Percentiles rank a stretch among this genome's conserved stretches.
These are phyloP conservation scores for Neckera pumila DNA, from an alignment of 225 moss, liverwort and hornwort species.

Conservation along the genomic window DNA sequence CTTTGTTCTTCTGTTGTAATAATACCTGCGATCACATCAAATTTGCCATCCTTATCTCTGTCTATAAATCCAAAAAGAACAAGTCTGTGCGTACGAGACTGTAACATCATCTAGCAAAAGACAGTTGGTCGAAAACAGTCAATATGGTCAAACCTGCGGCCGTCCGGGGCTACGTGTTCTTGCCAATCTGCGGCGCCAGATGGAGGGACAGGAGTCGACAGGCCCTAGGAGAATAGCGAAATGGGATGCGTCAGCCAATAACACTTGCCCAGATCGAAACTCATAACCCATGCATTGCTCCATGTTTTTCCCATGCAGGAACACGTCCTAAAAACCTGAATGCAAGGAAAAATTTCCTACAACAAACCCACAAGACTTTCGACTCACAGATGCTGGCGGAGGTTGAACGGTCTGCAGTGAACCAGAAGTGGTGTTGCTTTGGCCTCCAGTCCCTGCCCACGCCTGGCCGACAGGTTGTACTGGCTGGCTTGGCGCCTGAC, in stretches of 20 bases:
- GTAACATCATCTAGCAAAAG: background rate
- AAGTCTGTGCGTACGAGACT: background rate
- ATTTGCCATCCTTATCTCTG: background rate
- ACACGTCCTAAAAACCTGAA: background rate
- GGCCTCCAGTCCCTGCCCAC: slow-evolving; percentile 67
- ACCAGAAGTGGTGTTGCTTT: slow-evolving; percentile 43
- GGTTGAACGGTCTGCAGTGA: slow-evolving; percentile 46
- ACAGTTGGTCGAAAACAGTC: background rate
- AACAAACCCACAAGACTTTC: background rate
- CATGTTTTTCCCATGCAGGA: background rate
- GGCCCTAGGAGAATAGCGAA: slow-evolving; percentile 19
- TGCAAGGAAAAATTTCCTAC: background rate
- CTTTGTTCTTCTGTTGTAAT: slow-evolving; percentile 85
- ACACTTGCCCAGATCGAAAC: background rate
- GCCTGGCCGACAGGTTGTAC: slow-evolving; percentile 51
- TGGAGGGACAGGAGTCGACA: slow-evolving; percentile 22
- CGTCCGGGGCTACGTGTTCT: slow-evolving; percentile 91
- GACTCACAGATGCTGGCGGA: slow-evolving; percentile 58
- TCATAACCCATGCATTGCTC: background rate
- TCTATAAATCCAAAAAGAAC: background rate
- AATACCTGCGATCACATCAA: slow-evolving; percentile 55
- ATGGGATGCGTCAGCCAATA: background rate
- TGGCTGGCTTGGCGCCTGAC: slow-evolving; percentile 54
- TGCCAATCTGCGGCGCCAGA: slow-evolving; percentile 86
- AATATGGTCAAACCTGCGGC: slow-evolving; percentile 52